phyloP scores from a whole-genome alignment of 768 basidiomycete species.

The Boletus rufocinnamomeus region DNA sequence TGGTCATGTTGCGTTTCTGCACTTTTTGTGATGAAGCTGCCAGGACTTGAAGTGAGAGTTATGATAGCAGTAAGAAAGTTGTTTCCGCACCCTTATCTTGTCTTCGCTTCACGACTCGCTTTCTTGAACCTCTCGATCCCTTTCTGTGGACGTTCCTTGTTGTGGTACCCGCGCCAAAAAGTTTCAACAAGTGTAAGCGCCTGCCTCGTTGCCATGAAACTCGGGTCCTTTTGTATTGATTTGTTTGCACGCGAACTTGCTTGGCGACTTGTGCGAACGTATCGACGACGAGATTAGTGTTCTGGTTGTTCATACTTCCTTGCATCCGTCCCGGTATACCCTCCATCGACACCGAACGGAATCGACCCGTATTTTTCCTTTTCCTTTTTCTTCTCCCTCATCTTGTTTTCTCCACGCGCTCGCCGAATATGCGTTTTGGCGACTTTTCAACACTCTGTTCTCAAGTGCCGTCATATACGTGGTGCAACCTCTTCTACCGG shows the following conservation, averaged over 20 bases:
- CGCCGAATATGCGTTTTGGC: conserved; percentile 59
- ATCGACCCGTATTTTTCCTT: conserved; percentile 6
- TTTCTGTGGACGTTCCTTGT: not conserved
- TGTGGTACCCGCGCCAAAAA: not conserved
- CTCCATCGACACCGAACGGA: conserved; percentile 1
- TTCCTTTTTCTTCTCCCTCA: not conserved
- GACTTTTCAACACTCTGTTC: conserved; percentile 71
- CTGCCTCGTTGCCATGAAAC: conserved; percentile 25
- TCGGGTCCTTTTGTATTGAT: conserved; percentile 32
- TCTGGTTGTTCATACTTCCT: conserved; percentile 22
- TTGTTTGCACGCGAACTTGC: conserved; percentile 33
- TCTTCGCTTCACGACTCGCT: not conserved
- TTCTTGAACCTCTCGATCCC: not conserved
- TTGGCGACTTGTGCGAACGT: conserved; percentile 28
- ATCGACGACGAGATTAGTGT: conserved; percentile 23
- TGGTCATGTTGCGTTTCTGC: too few relatives aligned
- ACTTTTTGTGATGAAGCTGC: too few relatives aligned
- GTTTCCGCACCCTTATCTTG: not conserved
- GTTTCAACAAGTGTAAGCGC: conserved; percentile 21
- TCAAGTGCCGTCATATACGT: conserved; percentile 75
- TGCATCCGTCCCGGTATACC: conserved; percentile 20
- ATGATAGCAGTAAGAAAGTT: not conserved
- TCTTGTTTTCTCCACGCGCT: not conserved
- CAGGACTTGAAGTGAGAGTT: too few relatives aligned
- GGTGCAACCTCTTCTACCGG: conserved; percentile 94